Evolutionary conservation across 768 basidiomycete species (phyloP), one percentile per base, ranked within the genome.

Genomic region (Lactarius deliciosus): DNA sequence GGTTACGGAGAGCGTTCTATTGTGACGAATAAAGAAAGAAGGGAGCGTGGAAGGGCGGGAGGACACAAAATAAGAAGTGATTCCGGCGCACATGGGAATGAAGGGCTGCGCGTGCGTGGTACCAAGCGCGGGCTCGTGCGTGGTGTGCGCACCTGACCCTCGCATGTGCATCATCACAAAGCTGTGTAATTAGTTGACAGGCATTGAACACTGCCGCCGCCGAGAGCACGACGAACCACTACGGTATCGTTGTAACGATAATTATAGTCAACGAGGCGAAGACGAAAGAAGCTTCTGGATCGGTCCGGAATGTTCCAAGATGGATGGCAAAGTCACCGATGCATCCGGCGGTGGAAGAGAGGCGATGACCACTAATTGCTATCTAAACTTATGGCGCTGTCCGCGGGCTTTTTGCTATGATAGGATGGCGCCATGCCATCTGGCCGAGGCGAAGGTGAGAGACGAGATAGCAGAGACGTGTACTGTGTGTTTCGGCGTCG

Each of bases 81-180:
- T 64, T 32, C 63, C 64, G 64, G 59, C 64, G 57, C 58, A 60
- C 50, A 45, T 54, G 64, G 64, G 57, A 34, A n/a, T 5, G 40
- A 15, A 47, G 18, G 40, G 56, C 57, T 64, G 45, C 45, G 45
- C 45, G 10, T 47, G 45, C 45, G 45, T 11, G 43, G 15, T 40
- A 40, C 20, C 2, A n/a, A 47, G 45, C 0, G 11, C 13, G 2
- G 11, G 25, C 50, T 54, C 18, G 58, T 55, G 40, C 38, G 58
- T 65, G 55, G 28, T 30, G 18, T 28, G 15, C n/a, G 13, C 64
- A 59, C 47, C 64, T 64, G 64, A 41, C 57, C 38, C 9, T 40
- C 55, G 30, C 60, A 62, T 66, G 64, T 57, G 60, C 45, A 8
- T 13, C 50, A 60, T 55, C 64, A 13, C 47, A 25, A 9, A 64